Evolutionary conservation across 768 basidiomycete species (phyloP), one percentile per base, ranked within the genome.

Genomic region (Naganishia antarctica): DNA sequence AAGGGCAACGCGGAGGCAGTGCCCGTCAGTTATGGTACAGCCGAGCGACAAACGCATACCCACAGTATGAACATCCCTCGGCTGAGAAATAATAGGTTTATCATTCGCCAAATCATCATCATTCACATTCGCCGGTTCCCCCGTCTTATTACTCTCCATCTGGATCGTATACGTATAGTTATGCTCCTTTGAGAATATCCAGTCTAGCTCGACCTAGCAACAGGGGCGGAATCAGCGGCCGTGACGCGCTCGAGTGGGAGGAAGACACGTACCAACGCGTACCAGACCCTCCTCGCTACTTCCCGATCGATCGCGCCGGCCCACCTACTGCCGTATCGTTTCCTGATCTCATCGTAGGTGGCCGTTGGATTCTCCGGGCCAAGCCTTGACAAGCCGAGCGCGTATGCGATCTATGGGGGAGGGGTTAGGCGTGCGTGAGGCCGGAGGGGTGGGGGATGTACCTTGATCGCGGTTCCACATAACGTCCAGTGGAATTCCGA

Each of bases 241-340:
- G 25, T 9, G 28, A 40, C 37, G 16, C 5, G 11, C 6, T 2
- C 9, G 3, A 3, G 6, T 29, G 9, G 6, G 15, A 4, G n/a
- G 11, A n/a, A n/a, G 8, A 34, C 32, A 46, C 63, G 44, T 32
- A 64, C 63, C 41, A 64, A 18, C n/a, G 53, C 26, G 23, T 49
- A 64, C 63, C 63, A 64, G 1, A 64, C 53, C 32, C 63, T 64
- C 25, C 63, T 57, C 2, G 51, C 63, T 18, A 64, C 53, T 37
- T 64, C 63, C 12, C 63, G 37, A 18, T 64, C 53, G 12, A 48
- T 48, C 23, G 51, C 51, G 6, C 44, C 53, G 0, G 48, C 51
- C 50, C 50, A 64, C 16, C 53, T 4, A 23, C 34, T 64, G 26
- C 63, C 63, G 47, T 45, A 64, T 26, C n/a, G 25, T 28, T 43